Conservation (phyloP, 805 yeast species). For the Candida sonorensis region DNA sequence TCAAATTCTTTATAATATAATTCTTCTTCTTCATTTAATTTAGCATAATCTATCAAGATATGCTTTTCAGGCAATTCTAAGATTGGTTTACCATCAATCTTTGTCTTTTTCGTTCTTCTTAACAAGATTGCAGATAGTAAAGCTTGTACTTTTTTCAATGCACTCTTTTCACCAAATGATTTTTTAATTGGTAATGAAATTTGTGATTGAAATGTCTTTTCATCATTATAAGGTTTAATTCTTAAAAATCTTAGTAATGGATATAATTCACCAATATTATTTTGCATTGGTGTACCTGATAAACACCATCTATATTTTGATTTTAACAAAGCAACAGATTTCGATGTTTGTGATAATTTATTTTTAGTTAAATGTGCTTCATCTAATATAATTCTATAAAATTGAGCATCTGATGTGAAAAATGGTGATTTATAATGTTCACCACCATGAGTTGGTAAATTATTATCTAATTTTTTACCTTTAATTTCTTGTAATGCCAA, state of each 20-base stretch:
- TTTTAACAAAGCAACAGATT: constrained; percentile 35
- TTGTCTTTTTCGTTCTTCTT: constrained; percentile 64
- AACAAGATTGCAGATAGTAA: constrained; percentile 67
- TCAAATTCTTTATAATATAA: constrained; percentile 56
- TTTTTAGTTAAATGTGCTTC: constrained; percentile 54
- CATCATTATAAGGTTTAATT: constrained; percentile 61
- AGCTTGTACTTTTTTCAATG: constrained; percentile 57
- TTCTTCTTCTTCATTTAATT: constrained; percentile 48
- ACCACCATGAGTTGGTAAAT: constrained; percentile 34
- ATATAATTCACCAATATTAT: constrained; percentile 45
- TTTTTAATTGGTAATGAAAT: constrained; percentile 51
- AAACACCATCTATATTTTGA: constrained; percentile 40
- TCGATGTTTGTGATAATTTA: constrained; percentile 40
- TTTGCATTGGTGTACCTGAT: constrained; percentile 57
- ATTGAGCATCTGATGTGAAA: constrained; percentile 41
- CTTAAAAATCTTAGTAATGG: constrained; percentile 45
- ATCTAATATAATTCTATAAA: constrained; percentile 46
- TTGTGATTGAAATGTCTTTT: constrained; percentile 44
- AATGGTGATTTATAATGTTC: constrained; percentile 57
- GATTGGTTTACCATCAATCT: constrained; percentile 75
- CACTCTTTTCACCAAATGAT: constrained; percentile 22
- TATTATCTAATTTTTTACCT: constrained; percentile 17
- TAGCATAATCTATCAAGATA: constrained; percentile 38
- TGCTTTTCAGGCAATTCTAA: constrained; percentile 61
- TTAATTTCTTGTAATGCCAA: constrained; percentile 29